Base-by-base conservation (phyloP, 495 filamentous ascomycete species). In the Friedmanniomyces endolithicus region DNA sequence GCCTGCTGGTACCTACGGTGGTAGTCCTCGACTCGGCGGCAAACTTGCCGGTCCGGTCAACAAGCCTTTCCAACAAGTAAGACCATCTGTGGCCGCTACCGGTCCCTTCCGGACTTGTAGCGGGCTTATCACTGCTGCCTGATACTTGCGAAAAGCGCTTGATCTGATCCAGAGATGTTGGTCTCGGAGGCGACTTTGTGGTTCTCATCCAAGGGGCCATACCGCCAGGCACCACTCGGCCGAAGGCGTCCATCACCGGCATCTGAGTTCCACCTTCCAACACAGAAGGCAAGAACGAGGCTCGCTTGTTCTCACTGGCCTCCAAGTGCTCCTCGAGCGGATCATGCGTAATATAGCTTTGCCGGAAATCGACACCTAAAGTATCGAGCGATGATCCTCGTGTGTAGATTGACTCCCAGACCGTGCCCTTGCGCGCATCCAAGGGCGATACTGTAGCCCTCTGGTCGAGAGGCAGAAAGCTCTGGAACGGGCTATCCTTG, bases 401-500 rank as follows among this genome's bases (percentile, higher is more conserved):
- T 6, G 52, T 59, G 1, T 34, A 43, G 20, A 54, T 39, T 9
- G 34, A 20, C 16, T 22, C 31, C 50, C 20, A 43, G 12, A 19
- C 16, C 24, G 40, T 25, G 19, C 14, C 24, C 20, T 41, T 56
- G 17, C 44, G 33, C 23, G 20, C 29, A 23, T 60, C 57, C 25
- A 41, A 61, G 12, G 59, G 55, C 39, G 53, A 48, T 4, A 35
- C 9, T 33, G 46, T 56, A 17, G 49, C 49, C 53, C 48, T 19
- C 20, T 50, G 53, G 19, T 52, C 53, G 8, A 19, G 14, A 1
- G 59, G 37, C 4, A 68, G 33, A 52, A 70, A 68, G 22, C 50
- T 53, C 27, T 65, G 55, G 52, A 69, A 70, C 23, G 60, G 53
- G 6, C 65, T 63, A 41, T 59, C 53, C 12, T 27, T 47, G n/a